Evolutionary conservation across 176 grass and related monocot genomes (phyloP).

Genomic region (Microstegium vimineum): DNA sequence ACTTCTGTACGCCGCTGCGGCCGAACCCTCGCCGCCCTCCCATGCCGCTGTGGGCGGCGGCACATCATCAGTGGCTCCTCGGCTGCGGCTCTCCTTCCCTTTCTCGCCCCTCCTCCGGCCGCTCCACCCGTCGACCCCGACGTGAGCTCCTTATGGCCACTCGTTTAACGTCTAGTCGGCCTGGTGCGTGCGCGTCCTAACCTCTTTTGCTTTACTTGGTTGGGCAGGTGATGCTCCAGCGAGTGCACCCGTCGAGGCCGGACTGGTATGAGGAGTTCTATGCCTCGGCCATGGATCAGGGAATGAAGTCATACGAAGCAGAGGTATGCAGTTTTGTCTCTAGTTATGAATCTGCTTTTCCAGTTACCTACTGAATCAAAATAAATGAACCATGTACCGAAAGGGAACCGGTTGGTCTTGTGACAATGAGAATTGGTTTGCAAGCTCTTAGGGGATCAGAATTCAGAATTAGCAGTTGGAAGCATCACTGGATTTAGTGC

Average conservation of each 20-base stretch:
- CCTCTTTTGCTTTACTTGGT: background rate
- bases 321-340: constrained; percentile 49
- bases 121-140: constrained; percentile 39
- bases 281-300: constrained; percentile 48
- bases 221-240: constrained; percentile 51
- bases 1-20: background rate
- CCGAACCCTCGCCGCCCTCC: background rate
- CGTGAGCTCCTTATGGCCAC: constrained; percentile 10
- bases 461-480: background rate
- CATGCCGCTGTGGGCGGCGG: constrained; percentile 39
- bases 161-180: background rate
- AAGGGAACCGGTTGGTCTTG: background rate
- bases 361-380: background rate
- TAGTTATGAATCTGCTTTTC: background rate
- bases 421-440: background rate
- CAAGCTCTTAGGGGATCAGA: background rate
- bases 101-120: constrained; percentile 16
- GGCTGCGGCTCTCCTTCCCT: constrained; percentile 29
- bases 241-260: constrained; percentile 58
- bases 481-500: background rate
- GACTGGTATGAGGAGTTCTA: constrained; percentile 74
- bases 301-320: constrained; percentile 61
- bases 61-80: constrained; percentile 42
- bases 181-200: background rate
- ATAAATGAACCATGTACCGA: background rate